These are phyloP conservation scores for Periglandula ipomoeae DNA, from an alignment of 2,329 filamentous ascomycete genomes.

Conservation along the genomic window DNA sequence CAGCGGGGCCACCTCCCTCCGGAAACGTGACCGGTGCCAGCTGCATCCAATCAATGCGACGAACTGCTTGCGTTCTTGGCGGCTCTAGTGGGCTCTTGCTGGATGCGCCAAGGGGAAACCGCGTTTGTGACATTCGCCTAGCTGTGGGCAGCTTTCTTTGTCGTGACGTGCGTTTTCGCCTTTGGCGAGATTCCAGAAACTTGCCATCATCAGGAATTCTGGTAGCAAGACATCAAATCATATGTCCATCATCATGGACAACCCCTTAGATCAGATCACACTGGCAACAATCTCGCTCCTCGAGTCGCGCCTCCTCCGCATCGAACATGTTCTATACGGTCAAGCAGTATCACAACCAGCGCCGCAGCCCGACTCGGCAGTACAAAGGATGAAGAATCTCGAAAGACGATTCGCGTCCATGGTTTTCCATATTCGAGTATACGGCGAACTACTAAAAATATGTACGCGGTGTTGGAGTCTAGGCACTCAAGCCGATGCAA, in stretches of 20 bases:
- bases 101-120: no score
- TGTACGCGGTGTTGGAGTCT: slow-evolving; percentile 43
- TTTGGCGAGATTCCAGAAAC: no score
- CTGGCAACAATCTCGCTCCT: slow-evolving; percentile 47
- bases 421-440: slow-evolving; percentile 43
- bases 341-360: slow-evolving; percentile 22
- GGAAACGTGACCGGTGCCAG: background rate
- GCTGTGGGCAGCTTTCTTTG: no score
- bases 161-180: no score
- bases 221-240: background rate
- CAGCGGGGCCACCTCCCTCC: background rate
- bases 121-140: background rate
- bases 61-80: background rate
- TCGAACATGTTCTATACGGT: slow-evolving; percentile 51
- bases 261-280: slow-evolving; percentile 40
- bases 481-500: no score
- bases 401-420: slow-evolving; percentile 45
- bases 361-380: slow-evolving; percentile 30
- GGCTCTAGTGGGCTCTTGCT: background rate
- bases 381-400: slow-evolving; percentile 37
- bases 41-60: slow-evolving; percentile 3
- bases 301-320: slow-evolving; percentile 47
- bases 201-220: background rate
- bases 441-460: slow-evolving; percentile 50
- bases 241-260: slow-evolving; percentile 17